phyloP scores from a whole-genome alignment of 768 basidiomycete genomes.

The Cyclocybe aegerita region DNA sequence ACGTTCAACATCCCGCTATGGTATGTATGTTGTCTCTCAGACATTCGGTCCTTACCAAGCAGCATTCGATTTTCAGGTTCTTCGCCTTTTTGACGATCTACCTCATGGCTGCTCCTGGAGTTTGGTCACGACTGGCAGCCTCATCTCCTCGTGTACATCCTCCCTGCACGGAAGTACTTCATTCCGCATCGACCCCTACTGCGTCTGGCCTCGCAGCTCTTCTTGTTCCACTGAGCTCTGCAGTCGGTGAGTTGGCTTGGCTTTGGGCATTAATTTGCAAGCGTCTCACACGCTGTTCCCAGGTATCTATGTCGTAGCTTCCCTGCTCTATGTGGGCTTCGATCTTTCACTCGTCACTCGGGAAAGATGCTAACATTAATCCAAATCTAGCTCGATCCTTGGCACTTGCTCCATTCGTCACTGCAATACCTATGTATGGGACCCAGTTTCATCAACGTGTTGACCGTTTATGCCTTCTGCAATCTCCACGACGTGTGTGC shows the following conservation, averaged over 20 bases:
- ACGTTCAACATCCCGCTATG: slow-evolving; percentile 75
- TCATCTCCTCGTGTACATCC: slow-evolving; percentile 38
- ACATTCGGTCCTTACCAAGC: background rate
- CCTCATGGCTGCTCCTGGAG: slow-evolving; percentile 83
- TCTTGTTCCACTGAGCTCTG: slow-evolving; percentile 84
- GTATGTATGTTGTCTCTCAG: slow-evolving; percentile 33
- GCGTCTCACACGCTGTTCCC: background rate
- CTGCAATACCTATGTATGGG: slow-evolving; percentile 88
- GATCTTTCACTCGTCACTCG: slow-evolving; percentile 4
- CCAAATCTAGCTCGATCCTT: slow-evolving; percentile 78
- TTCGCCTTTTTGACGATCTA: slow-evolving; percentile 84
- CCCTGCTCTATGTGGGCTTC: slow-evolving; percentile 76
- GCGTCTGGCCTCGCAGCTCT: slow-evolving; percentile 74
- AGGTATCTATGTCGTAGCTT: slow-evolving; percentile 83
- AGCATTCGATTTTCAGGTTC: slow-evolving; percentile 48
- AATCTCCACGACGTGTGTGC: slow-evolving; percentile 76
- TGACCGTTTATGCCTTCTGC: slow-evolving; percentile 97
- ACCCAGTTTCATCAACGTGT: slow-evolving; percentile 90
- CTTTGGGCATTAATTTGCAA: background rate
- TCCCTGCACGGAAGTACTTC: slow-evolving; percentile 51
- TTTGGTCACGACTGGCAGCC: slow-evolving; percentile 80
- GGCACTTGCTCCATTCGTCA: slow-evolving; percentile 97
- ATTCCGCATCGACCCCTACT: slow-evolving; percentile 45
- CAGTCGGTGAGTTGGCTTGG: slow-evolving; percentile 60
- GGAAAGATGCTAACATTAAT: background rate